Evolutionary conservation across 192 early-diverging fungal genomes (phyloP), one percentile per base, ranked within the genome.

Genomic region (Radiomyces spectabilis): DNA sequence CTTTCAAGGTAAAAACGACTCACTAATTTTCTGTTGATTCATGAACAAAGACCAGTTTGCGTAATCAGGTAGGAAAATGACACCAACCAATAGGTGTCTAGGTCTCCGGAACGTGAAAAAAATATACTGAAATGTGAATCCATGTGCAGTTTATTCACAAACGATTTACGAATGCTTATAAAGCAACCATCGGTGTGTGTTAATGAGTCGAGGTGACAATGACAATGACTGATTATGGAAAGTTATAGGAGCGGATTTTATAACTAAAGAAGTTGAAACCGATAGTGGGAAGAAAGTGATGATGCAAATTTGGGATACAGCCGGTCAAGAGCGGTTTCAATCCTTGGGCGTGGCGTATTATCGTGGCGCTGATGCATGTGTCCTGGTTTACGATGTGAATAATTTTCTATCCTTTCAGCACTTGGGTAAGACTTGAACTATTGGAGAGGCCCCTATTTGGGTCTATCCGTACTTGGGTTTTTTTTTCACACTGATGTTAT

Each of bases 161-260:
- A 51, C 83, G 85, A 48, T 98, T 98, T 67, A 89, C 77, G 56
- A 93, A 85, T 60, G 87, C 93, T 63, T 98, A 98, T 80, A 96
- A 96, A 65, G 95, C 95, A 9, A 98, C 95, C 6, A 96, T 98
- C 61, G 95, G 95, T 63, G 44, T 1, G 56, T 35, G n/a, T 2
- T 18, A 1, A 8, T 3, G n/a, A n/a, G n/a, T n/a, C n/a, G n/a
- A n/a, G n/a, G n/a, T n/a, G n/a, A n/a, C n/a, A n/a, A n/a, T n/a
- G n/a, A n/a, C n/a, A n/a, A n/a, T n/a, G n/a, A n/a, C n/a, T n/a
- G n/a, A n/a, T n/a, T n/a, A n/a, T n/a, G n/a, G n/a, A n/a, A n/a
- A n/a, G n/a, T n/a, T n/a, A n/a, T n/a, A n/a, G n/a, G n/a, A n/a
- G 93, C 95, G 0, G 95, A 98, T 61, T 98, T 98, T 64, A 81